Evolutionary conservation across 202 grass and related monocot genomes (phyloP).

Genomic region (Saccharum hybrid): DNA sequence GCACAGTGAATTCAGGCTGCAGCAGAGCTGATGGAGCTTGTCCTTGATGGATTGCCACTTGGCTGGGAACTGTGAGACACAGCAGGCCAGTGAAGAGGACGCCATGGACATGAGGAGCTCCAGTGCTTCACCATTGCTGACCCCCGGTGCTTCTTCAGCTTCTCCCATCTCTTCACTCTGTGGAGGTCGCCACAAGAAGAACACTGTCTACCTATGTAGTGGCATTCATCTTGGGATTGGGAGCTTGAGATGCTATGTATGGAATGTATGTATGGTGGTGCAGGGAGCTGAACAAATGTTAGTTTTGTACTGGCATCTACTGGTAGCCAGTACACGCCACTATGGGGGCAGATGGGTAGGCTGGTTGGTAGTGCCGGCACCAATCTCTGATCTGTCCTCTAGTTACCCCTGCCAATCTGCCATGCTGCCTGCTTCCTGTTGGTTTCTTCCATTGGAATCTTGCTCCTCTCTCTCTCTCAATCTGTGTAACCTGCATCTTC

Average conservation of each 20-base stretch:
- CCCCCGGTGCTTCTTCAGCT: slow-evolving; percentile 34
- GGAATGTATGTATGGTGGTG: background rate
- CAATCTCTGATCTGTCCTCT: slow-evolving; percentile 56
- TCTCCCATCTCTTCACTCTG: slow-evolving; percentile 62
- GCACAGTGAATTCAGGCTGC: slow-evolving; percentile 37
- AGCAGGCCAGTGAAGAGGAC: slow-evolving; percentile 53
- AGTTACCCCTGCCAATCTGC: slow-evolving; percentile 39
- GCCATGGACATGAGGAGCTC: slow-evolving; percentile 56
- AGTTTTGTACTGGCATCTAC: slow-evolving; percentile 50
- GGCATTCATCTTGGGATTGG: slow-evolving; percentile 43
- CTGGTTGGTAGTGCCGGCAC: slow-evolving; percentile 40
- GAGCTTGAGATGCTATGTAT: slow-evolving; percentile 21
- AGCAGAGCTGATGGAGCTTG: slow-evolving; percentile 70
- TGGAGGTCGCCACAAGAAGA: background rate
- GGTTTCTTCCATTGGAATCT: slow-evolving; percentile 71
- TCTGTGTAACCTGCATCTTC: background rate
- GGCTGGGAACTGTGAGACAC: slow-evolving; percentile 58
- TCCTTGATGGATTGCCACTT: slow-evolving; percentile 86
- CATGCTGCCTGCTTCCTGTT: slow-evolving; percentile 55
- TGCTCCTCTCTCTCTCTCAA: slow-evolving; percentile 15
- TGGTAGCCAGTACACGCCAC: slow-evolving; percentile 28
- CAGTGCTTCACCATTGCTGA: slow-evolving; percentile 43
- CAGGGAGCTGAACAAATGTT: slow-evolving; percentile 16
- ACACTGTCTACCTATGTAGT: slow-evolving; percentile 18
- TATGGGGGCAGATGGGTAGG: slow-evolving; percentile 41